Evolutionary conservation across 768 basidiomycete genomes (phyloP), one percentile per base, ranked within the genome.

Genomic region (Coprinopsis strossmayeri): DNA sequence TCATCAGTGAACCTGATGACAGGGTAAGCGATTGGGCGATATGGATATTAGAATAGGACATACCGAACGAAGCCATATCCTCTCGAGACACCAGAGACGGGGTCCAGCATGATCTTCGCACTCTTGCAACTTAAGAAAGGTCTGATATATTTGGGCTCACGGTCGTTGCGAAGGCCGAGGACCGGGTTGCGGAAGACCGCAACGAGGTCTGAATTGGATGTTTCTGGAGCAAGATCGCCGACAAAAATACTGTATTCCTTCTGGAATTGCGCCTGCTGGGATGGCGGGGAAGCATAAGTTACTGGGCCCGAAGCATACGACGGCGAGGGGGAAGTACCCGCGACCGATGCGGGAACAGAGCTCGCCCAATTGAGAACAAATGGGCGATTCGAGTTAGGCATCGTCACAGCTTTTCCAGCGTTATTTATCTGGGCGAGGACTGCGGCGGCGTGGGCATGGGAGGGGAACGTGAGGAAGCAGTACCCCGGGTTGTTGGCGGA

Each of bases 181-280:
- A 91, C 85, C 0, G 91, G 91, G 64, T 93, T 91, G 59, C 90
- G 84, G 67, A 92, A 91, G 56, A 93, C 86, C 21, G 87, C 88
- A 43, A 95, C 90, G n/a, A 95, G 71, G 63, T 96, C 92, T n/a
- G 87, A 87, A 66, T 95, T 93, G 56, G 89, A 91, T 4, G 90
- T 90, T 66, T 93, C 91, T 9, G 91, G 87, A 2, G 91, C 91
- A 37, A 96, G 76, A 65, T 96, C 92, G 37, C 92, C 92, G 2
- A 95, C 92, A 58, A 96, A 96, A 47, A 96, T 91, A 64, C 88
- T 91, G 62, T 87, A 94, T 67, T 95, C 93, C 64, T 84, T 90
- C 28, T 81, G 79, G 54, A 45, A 11, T 43, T 26, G 49, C 3
- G 21, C n/a, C 61, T 81, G 83, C 48, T 78, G 77, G 47, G 71